Conservation (phyloP, 1,139 yeast species). For the Debaryomycetaceae sp. region DNA sequence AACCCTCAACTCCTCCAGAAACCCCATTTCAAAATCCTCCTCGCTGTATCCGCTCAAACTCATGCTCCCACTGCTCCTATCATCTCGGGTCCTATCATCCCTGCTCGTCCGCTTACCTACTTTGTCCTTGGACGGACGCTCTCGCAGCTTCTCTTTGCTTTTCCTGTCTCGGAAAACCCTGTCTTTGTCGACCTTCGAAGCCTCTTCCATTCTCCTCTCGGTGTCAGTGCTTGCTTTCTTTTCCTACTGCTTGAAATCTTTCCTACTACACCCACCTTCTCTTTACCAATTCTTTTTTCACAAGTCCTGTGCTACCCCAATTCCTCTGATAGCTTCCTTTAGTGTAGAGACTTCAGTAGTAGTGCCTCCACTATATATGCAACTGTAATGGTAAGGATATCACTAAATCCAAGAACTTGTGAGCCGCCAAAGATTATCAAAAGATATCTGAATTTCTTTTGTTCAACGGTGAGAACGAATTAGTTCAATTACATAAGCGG, state of each 20-base stretch:
- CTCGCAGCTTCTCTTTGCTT: neutral
- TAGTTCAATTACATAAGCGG: conserved; percentile 1
- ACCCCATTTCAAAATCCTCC: neutral
- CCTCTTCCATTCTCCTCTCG: neutral
- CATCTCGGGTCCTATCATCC: neutral
- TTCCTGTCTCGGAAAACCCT: neutral
- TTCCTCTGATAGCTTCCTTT: neutral
- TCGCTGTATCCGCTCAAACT: neutral
- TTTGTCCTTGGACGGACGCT: neutral
- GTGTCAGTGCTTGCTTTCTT: neutral
- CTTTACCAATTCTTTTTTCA: neutral
- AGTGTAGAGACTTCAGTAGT: too few species aligned
- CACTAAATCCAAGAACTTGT: conserved; percentile 2
- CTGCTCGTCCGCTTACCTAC: neutral
- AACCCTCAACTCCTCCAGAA: neutral
- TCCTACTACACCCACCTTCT: neutral
- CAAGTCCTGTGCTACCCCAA: neutral
- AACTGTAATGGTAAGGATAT: too few species aligned
- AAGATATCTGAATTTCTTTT: neutral
- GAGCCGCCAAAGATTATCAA: conserved; percentile 1
- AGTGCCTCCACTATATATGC: too few species aligned
- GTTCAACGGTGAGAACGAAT: neutral
- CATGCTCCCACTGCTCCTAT: neutral
- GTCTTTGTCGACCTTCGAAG: neutral
- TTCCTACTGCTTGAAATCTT: too few species aligned